A percentile compares a stretch with the other conserved stretches of the same genome.
Conservation (phyloP, 768 basidiomycete species). For the Vishniacozyma victoriae region DNA sequence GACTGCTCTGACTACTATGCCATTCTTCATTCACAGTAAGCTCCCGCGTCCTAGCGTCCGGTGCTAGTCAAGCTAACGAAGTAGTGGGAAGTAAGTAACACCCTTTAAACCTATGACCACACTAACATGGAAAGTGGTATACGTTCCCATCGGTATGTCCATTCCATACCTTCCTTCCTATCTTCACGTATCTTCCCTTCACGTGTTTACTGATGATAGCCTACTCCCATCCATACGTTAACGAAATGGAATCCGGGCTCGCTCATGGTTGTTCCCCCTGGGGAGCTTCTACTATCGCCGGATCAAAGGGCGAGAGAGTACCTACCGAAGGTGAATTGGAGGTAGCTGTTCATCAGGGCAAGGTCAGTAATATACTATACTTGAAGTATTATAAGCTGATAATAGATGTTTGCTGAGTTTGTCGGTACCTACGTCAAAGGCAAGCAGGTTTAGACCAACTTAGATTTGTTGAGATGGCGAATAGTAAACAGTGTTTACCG, state of each 20-base stretch:
- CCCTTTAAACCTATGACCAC: neutral
- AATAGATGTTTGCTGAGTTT: slow-evolving; percentile 31
- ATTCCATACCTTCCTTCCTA: neutral
- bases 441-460: too few relatives aligned
- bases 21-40: slow-evolving; percentile 56
- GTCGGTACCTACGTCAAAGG: slow-evolving; percentile 31
- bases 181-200: neutral
- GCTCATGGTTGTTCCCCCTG: slow-evolving; percentile 60
- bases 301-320: slow-evolving; percentile 34
- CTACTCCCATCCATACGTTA: slow-evolving; percentile 50
- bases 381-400: neutral
- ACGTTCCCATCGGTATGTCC: slow-evolving; percentile 56
- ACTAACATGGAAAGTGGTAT: slow-evolving; percentile 17
- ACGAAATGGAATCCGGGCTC: slow-evolving; percentile 32
- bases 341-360: slow-evolving; percentile 31
- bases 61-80: neutral
- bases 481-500: too few relatives aligned
- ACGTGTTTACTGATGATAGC: neutral
- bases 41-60: neutral
- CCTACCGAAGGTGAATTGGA: slow-evolving; percentile 21
- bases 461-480: too few relatives aligned
- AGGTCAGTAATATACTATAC: slow-evolving; percentile 10
- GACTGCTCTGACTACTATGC: slow-evolving; percentile 52
- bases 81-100: slow-evolving; percentile 21
- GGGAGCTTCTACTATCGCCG: slow-evolving; percentile 57